Conservation (phyloP, 495 filamentous ascomycete species). For the Neohortaea acidophila region DNA sequence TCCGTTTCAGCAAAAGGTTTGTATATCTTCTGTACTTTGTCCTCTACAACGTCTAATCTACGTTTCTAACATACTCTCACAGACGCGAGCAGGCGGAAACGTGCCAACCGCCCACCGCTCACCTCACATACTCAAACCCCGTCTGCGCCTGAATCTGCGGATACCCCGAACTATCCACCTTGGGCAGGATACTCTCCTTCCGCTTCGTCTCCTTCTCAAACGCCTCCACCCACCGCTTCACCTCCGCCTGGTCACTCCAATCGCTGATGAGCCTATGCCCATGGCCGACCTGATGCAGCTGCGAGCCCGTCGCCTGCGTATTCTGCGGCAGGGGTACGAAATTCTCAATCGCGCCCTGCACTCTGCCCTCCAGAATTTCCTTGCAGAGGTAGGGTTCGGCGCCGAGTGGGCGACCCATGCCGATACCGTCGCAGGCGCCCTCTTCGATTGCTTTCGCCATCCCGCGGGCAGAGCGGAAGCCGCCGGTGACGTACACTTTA, state of each 20-base stretch:
- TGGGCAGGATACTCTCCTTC: constrained; percentile 25
- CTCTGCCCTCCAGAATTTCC: constrained; percentile 34
- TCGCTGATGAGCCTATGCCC: constrained; percentile 36
- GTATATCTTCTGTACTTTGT: too few relatives aligned
- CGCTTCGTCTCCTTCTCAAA: constrained; percentile 28
- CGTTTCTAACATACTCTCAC: too few relatives aligned
- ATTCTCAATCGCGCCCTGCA: constrained; percentile 31
- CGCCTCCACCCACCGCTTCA: constrained; percentile 22
- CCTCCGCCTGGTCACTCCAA: constrained; percentile 30
- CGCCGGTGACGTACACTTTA: constrained; percentile 46
- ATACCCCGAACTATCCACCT: constrained; percentile 19
- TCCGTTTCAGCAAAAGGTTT: too few relatives aligned
- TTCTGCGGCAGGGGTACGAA: constrained; percentile 12
- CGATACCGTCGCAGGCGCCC: constrained; percentile 38
- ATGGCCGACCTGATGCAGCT: constrained; percentile 37
- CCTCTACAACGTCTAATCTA: too few relatives aligned
- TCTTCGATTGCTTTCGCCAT: constrained; percentile 40
- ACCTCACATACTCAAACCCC: constrained; percentile 16
- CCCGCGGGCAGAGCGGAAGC: constrained; percentile 40
- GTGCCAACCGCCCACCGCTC: too few relatives aligned
- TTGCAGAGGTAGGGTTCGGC: constrained; percentile 37
- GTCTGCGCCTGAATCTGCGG: constrained; percentile 12
- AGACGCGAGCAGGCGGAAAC: too few relatives aligned
- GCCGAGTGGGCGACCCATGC: constrained; percentile 37
- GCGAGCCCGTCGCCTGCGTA: constrained; percentile 29